Evolutionary conservation across 306 rosid species (phyloP).

Genomic region (Cucurbita pepo): DNA sequence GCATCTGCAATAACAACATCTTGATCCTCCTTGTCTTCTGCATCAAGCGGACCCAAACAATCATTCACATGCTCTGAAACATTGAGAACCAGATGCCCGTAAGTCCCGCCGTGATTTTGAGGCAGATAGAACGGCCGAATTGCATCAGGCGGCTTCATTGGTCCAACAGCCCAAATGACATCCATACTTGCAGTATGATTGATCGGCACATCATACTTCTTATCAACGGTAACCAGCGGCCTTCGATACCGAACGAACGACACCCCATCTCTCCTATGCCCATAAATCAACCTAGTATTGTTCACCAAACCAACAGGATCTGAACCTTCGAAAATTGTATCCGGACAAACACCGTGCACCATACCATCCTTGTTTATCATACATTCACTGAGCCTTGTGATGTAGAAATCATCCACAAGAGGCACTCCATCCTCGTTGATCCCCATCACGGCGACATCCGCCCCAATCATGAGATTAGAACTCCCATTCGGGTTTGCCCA

Average conservation of each 20-base stretch:
- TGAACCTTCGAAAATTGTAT: conserved; percentile 33
- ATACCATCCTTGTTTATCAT: conserved; percentile 23
- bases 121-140: conserved; percentile 67
- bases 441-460: conserved; percentile 65
- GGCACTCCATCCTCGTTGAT: conserved; percentile 58
- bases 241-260: conserved; percentile 53
- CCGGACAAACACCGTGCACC: conserved; percentile 77
- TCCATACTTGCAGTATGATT: conserved; percentile 31
- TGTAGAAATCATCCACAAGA: conserved; percentile 61
- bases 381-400: conserved; percentile 58
- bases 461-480: conserved; percentile 57
- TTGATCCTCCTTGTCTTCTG: conserved; percentile 77
- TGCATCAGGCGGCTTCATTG: conserved; percentile 57
- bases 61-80: conserved; percentile 51
- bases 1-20: conserved; percentile 61
- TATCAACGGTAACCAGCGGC: conserved; percentile 36
- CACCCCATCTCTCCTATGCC: conserved; percentile 67
- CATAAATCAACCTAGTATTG: conserved; percentile 42
- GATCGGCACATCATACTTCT: conserved; percentile 54
- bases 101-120: conserved; percentile 57
- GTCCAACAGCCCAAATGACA: conserved; percentile 84
- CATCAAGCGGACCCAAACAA: conserved; percentile 71
- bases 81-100: conserved; percentile 50
- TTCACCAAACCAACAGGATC: conserved; percentile 30
- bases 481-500: conserved; percentile 49